A percentile compares a stretch with the other conserved stretches of the same genome.
Conservation (phyloP, 2,329 filamentous ascomycete species). For the Fusarium burgessii region DNA sequence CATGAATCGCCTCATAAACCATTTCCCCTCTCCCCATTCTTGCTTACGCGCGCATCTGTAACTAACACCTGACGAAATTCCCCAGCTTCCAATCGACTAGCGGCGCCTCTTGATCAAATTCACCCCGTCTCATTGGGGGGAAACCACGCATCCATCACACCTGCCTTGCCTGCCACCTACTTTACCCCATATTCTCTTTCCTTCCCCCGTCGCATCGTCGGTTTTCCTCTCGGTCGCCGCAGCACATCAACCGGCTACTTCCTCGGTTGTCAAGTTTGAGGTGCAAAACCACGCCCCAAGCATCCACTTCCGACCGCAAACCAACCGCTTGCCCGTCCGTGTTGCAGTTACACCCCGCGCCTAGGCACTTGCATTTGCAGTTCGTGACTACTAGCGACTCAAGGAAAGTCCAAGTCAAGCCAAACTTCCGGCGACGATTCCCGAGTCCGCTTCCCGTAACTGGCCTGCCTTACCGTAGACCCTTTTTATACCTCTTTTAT, state of each 20-base stretch:
- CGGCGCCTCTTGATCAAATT: slow-evolving; percentile 46
- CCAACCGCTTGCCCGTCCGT: slow-evolving; percentile 28
- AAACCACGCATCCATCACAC: slow-evolving; percentile 20
- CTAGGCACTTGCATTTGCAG: slow-evolving; percentile 30
- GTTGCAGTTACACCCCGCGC: slow-evolving; percentile 20
- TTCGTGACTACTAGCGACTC: slow-evolving; percentile 2
- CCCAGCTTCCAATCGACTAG: slow-evolving; percentile 42
- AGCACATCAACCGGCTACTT: slow-evolving; percentile 44
- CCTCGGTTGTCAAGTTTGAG: slow-evolving; percentile 40
- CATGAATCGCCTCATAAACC: slow-evolving; percentile 27
- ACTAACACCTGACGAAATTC: slow-evolving; percentile 32
- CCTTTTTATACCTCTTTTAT: slow-evolving; percentile 45
- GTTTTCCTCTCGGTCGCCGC: slow-evolving; percentile 47
- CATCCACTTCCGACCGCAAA: slow-evolving; percentile 36
- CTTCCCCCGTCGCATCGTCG: slow-evolving; percentile 41
- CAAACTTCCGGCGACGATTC: slow-evolving; percentile 41
- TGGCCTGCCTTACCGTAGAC: slow-evolving; percentile 15
- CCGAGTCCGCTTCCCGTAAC: slow-evolving; percentile 38
- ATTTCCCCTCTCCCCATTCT: slow-evolving; percentile 20
- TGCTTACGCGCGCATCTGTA: slow-evolving; percentile 21
- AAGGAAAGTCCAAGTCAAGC: slow-evolving; percentile 12
- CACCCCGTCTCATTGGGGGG: slow-evolving; percentile 45
- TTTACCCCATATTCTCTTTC: slow-evolving; percentile 37
- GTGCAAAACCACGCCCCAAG: slow-evolving; percentile 19
- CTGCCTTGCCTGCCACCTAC: neutral